A percentile compares a stretch with the other conserved stretches of the same genome.
These are phyloP conservation scores for Sporothrix brunneoviolacea DNA, from an alignment of 2,329 filamentous ascomycete species.

Conservation along the genomic window DNA sequence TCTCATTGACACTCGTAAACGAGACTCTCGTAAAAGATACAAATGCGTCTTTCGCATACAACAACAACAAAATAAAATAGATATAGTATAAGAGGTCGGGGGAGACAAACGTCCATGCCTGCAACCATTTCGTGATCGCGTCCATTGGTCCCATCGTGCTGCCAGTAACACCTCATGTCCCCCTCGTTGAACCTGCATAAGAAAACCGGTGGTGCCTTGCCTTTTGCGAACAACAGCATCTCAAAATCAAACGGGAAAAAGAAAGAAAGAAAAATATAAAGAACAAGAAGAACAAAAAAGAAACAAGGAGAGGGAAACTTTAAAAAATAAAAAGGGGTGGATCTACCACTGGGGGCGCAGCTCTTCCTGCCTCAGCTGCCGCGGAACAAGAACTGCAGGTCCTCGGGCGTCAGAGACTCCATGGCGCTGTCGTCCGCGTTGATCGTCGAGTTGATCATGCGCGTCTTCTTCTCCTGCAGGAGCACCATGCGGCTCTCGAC, in stretches of 20 bases:
- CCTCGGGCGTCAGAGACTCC: constrained; percentile 82
- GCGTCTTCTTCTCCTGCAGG: constrained; percentile 97
- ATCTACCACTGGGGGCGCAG: too few relatives aligned
- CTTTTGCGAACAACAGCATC: neutral
- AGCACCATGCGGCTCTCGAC: constrained; percentile 94
- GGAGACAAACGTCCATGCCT: too few relatives aligned
- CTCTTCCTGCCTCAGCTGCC: constrained; percentile 53
- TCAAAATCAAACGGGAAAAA: neutral
- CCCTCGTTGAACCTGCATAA: too few relatives aligned
- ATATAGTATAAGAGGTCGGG: too few relatives aligned
- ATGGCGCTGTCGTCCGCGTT: constrained; percentile 88
- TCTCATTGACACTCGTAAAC: too few relatives aligned
- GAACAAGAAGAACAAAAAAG: neutral
- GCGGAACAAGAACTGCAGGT: constrained; percentile 94
- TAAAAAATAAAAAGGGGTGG: neutral
- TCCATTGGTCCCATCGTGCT: too few relatives aligned
- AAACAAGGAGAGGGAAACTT: neutral
- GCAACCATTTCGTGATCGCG: too few relatives aligned
- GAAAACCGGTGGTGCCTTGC: too few relatives aligned
- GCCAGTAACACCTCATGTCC: too few relatives aligned
- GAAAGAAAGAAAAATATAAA: neutral
- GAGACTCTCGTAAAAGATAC: too few relatives aligned
- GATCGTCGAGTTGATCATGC: constrained; percentile 95
- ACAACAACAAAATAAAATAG: too few relatives aligned
- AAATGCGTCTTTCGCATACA: too few relatives aligned